Evolutionary conservation across 352 stramenopile species (phyloP).

Genomic region (Phytophthora multivora): DNA sequence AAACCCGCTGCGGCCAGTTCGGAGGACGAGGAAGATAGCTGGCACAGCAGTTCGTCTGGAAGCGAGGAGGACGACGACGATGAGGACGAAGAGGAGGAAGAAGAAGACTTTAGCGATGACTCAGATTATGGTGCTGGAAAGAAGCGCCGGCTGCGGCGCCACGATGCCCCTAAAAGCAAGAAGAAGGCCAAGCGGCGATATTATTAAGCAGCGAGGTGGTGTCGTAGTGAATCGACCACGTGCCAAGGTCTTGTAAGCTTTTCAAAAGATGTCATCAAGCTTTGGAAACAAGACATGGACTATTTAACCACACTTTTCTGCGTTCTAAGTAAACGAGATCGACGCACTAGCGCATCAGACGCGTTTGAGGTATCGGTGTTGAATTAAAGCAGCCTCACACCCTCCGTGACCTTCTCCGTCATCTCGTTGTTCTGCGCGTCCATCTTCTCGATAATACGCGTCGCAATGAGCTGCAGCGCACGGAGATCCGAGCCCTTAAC

Average conservation of each 20-base stretch:
- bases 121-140: slow-evolving; percentile 47
- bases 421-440: slow-evolving; percentile 49
- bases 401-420: slow-evolving; percentile 31
- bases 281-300: slow-evolving; percentile 30
- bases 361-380: slow-evolving; percentile 11
- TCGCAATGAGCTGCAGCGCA: slow-evolving; percentile 69
- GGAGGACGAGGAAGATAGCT: slow-evolving; percentile 60
- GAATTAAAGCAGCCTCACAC: slow-evolving; percentile 43
- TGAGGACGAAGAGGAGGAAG: slow-evolving; percentile 64
- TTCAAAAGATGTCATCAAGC: not conserved
- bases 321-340: slow-evolving; percentile 33
- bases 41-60: slow-evolving; percentile 48
- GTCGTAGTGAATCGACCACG: too few species aligned
- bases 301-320: slow-evolving; percentile 41
- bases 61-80: slow-evolving; percentile 70
- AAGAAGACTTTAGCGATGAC: slow-evolving; percentile 49
- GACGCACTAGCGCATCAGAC: slow-evolving; percentile 13
- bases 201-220: slow-evolving; percentile 7
- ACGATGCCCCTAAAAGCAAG: slow-evolving; percentile 19
- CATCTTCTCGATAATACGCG: slow-evolving; percentile 78
- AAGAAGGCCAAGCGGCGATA: slow-evolving; percentile 40
- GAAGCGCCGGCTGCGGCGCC: slow-evolving; percentile 41
- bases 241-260: too few species aligned
- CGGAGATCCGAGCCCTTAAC: slow-evolving; percentile 70
- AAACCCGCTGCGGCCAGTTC: slow-evolving; percentile 29